These are phyloP conservation scores for Ogataea trehaloabstinens DNA, from an alignment of 805 yeast species.

Conservation along the genomic window DNA sequence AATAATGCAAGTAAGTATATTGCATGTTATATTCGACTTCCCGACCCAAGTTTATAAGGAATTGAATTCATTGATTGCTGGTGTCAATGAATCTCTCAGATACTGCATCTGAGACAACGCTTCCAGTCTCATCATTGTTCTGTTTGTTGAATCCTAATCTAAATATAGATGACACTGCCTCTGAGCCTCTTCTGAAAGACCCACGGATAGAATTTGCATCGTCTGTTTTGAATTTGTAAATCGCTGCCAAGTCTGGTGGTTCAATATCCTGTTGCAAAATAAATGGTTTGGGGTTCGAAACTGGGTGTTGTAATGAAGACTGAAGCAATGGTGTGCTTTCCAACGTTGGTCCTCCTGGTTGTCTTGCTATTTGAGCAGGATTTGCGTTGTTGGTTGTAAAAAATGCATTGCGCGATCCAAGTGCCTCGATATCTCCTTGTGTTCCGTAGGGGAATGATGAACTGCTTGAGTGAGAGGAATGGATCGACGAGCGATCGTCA, in stretches of 20 bases:
- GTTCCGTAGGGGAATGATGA: constrained; percentile 14
- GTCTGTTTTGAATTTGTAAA: constrained; percentile 34
- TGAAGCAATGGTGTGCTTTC: constrained; percentile 15
- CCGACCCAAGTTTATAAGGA: constrained; percentile 41
- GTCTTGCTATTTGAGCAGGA: constrained; percentile 25
- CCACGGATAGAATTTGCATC: constrained; percentile 35
- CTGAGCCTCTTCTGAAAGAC: constrained; percentile 42
- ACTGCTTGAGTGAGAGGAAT: constrained; percentile 20
- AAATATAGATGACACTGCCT: constrained; percentile 37
- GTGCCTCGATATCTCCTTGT: constrained; percentile 19
- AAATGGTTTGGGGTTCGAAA: constrained; percentile 14
- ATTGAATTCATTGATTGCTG: constrained; percentile 2
- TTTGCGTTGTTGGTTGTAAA: constrained; percentile 7
- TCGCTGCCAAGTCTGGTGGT: constrained; percentile 36
- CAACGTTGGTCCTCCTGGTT: constrained; percentile 15
- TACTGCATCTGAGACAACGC: constrained; percentile 26
- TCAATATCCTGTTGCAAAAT: constrained; percentile 32
- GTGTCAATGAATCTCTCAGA: constrained; percentile 27
- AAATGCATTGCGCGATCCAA: constrained; percentile 14
- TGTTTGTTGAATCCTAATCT: constrained; percentile 20
- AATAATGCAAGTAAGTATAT: constrained; percentile 84
- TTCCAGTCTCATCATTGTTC: constrained; percentile 15
- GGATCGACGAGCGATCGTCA: constrained; percentile 53
- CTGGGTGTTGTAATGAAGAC: constrained; percentile 7
- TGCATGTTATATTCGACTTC: constrained; percentile 80